Evolutionary conservation across 345 rosid species (phyloP), one percentile per base, ranked within the genome.

Genomic region (Aurinia saxatilis): DNA sequence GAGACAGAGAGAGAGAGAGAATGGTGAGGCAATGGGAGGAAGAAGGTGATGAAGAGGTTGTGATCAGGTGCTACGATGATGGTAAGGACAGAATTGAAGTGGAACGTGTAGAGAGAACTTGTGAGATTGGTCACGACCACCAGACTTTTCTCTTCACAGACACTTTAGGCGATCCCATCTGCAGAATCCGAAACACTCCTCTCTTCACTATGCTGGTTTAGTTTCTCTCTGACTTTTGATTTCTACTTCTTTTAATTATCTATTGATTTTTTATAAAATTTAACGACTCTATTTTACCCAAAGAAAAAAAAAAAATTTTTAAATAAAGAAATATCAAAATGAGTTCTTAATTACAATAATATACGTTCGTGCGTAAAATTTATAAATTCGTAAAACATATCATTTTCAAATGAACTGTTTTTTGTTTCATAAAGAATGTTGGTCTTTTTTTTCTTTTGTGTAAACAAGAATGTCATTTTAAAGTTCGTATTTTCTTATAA

Each of bases 151-250:
- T 86, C 76, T 81, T 65, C 76, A 84, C 86, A 7, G 91, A 90
- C 65, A 78, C 79, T 48, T 30, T 90, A 75, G 96, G 96, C 37
- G 96, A 90, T 84, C 96, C 96, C 75, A 79, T 83, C 19, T 82
- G 95, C 73, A 76, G 96, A 66, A 84, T 90, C 77, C 57, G 95
- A 62, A 81, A 86, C 57, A 78, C 79, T 69, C 96, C 90, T 30
- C 36, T 80, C 48, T 81, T 56, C 79, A 78, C 48, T 40, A 90
- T 90, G 95, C 86, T 90, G 80, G 96, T 89, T 57, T 6, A 18
- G 33, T 37, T 39, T 34, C 15, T 30, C 21, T 19, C 12, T 51
- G 8, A 47, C 14, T 56, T 21, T 47, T n/a, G 1, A 12, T 50
- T 54, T 49, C 2, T 6, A 18, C 16, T 42, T 40, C 17, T 57